Conservation (phyloP, 2,329 filamentous ascomycete species). For the Hypoxylon sp. region DNA sequence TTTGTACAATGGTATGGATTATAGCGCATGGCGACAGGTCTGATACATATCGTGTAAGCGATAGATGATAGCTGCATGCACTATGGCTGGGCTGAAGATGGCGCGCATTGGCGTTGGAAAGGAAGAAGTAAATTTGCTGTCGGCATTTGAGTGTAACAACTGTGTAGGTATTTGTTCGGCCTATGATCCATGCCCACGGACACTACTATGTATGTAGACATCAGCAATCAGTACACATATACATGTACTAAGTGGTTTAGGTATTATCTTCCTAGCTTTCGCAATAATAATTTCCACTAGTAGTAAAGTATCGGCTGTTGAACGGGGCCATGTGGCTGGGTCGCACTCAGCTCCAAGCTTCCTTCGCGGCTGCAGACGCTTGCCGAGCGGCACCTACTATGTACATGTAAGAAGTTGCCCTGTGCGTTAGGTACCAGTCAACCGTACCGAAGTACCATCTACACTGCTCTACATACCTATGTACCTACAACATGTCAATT, state of each 20-base stretch:
- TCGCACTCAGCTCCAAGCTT: constrained; percentile 35
- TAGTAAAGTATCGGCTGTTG: constrained; percentile 36
- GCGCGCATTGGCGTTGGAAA: constrained; percentile 21
- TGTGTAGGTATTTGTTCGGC: constrained; percentile 14
- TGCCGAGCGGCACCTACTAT: constrained; percentile 31
- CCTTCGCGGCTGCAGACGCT: constrained; percentile 35
- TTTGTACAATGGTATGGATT: no score
- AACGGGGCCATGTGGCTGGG: constrained; percentile 38
- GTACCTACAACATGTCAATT: constrained; percentile 2
- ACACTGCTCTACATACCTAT: constrained; percentile 1
- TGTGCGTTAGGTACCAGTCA: constrained; percentile 28
- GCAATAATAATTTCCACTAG: constrained; percentile 28
- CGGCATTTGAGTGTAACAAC: no score
- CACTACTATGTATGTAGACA: no score
- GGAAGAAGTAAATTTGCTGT: constrained; percentile 11
- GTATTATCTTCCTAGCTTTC: constrained; percentile 25
- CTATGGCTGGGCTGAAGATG: constrained; percentile 27
- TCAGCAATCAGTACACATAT: no score
- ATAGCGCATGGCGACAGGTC: no score
- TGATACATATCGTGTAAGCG: no score
- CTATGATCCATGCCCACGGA: constrained; percentile 30
- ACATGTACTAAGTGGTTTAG: constrained; percentile 1
- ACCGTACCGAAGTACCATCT: constrained; percentile 26
- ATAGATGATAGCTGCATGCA: constrained; percentile 7
- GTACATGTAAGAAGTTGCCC: constrained; percentile 14